These are phyloP conservation scores for Boehmeria nivea DNA, from an alignment of 306 rosid genomes.

Conservation along the genomic window DNA sequence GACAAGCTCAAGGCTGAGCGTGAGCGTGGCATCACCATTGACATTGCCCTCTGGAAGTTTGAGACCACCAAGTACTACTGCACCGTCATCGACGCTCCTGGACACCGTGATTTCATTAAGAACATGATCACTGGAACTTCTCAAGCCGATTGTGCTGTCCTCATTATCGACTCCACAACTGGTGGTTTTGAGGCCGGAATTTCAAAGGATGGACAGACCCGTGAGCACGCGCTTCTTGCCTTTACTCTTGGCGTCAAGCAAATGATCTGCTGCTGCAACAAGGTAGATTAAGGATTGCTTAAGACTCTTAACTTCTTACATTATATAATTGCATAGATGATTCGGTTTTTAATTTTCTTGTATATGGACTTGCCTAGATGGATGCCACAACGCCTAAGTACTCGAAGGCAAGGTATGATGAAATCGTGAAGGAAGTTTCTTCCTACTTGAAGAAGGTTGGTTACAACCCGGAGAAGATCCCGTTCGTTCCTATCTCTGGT, in stretches of 20 bases:
- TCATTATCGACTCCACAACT: slow-evolving; percentile 82
- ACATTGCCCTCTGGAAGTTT: slow-evolving; percentile 88
- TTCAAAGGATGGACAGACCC: slow-evolving; percentile 96
- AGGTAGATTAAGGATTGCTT: slow-evolving; percentile 53
- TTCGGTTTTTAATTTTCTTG: background rate
- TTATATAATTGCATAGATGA: background rate
- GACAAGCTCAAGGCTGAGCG: slow-evolving; percentile 98
- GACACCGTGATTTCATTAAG: slow-evolving; percentile 89
- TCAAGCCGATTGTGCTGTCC: slow-evolving; percentile 90
- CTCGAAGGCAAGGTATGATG: slow-evolving; percentile 83
- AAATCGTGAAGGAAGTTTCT: slow-evolving; percentile 88
- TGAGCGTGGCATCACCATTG: slow-evolving; percentile 90
- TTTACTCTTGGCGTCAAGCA: slow-evolving; percentile 93
- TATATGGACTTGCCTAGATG: slow-evolving; percentile 40
- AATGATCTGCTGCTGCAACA: slow-evolving; percentile 92
- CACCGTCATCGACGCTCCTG: slow-evolving; percentile 92
- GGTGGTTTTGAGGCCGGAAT: slow-evolving; percentile 97
- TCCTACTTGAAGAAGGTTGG: slow-evolving; percentile 92
- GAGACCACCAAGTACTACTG: slow-evolving; percentile 91
- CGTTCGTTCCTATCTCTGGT: slow-evolving; percentile 90
- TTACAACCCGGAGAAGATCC: slow-evolving; percentile 77
- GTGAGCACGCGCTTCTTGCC: slow-evolving; percentile 92
- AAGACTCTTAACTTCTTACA: background rate
- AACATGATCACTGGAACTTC: slow-evolving; percentile 94
- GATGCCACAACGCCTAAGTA: slow-evolving; percentile 89